Base-by-base conservation (phyloP, 805 yeast species). In the Kodamaea lidongshanica region DNA sequence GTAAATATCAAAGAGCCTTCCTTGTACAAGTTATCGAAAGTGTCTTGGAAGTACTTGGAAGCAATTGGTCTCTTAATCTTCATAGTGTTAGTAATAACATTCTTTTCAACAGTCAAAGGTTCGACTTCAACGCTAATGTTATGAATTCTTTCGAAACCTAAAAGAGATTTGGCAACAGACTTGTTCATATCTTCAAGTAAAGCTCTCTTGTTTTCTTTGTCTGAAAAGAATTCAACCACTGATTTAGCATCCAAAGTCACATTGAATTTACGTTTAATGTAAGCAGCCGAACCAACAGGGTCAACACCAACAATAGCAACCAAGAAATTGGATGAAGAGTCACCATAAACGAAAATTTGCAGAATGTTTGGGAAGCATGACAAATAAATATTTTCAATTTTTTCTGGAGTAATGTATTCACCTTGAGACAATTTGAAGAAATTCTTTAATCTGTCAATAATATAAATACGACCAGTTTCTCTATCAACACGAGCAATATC, bases 361-460 rank as follows among this genome's bases (percentile, higher is more conserved):
- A 67, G 47, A 11, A 75, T 46, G 2, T 53, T 23, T 2, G 80
- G 67, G 42, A 71, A 67, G 16, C 64, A 57, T 0, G 80, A 63
- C 19, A 75, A 50, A 50, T 80, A 79, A 10, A 59, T 54, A 45
- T 76, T 78, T 48, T 81, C 89, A 41, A 81, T 73, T 52, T 73
- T 78, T 46, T 81, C 92, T 12, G 86, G 83, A 1, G 86, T 80
- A 33, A 81, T 71, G 52, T 80, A 81, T 54, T 62, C 70, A 34
- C 70, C 70, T 40, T 63, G 68, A 5, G 68, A 49, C 40, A 63
- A 56, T 40, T 81, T 81, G 65, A 80, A 81, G 58, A 81, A 80
- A 56, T 81, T 82, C 61, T 81, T 81, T 22, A 81, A 86, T 38
- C 92, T 65, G 47, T 82, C 92, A 42, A 81, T 67, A 35, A 81